Evolutionary conservation across 2,329 filamentous ascomycete species (phyloP), one percentile per base, ranked within the genome.

Genomic region (Xenoacremonium recifei): DNA sequence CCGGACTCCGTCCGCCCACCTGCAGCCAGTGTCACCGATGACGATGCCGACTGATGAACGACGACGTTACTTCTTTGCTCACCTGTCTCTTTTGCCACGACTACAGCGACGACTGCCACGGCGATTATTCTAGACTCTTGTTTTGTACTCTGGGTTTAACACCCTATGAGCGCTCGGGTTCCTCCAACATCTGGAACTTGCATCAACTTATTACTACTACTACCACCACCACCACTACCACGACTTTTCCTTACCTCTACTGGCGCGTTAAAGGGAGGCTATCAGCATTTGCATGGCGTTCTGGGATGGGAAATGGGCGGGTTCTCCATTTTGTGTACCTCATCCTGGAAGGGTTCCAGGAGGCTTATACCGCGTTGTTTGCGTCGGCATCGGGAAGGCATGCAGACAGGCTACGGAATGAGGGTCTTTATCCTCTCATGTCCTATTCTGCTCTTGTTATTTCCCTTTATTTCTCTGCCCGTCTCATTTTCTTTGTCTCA

Each of bases 1-100:
- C 71, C 75, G n/a, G 75, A 76, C 21, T 77, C 75, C n/a, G 68
- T 80, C 35, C 70, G 72, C 27, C 76, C 77, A 27, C 70, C 74
- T 11, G 46, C 49, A 5, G 55, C 69, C 2, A 71, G 73, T 45
- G 69, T 68, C 17, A 74, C 73, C 41, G 75, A 79, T 48, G 76
- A 80, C 44, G 77, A 80, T 49, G 63, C 66, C 23, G 65, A 68
- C 41, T 66, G 48, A 55, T 15, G 9, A 27, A 9, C 13, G 23
- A 27, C 23, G 23, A 45, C 20, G 31, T 42, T 38, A 35, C 30
- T 39, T 34, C 23, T 45, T 38, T 35, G 38, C 13, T 23, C 6
- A 32, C 38, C n/a, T n/a, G n/a, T n/a, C 40, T 27, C 32, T 42
- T 47, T 16, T 9, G 32, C 20, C 30, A 4, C n/a, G n/a, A n/a